Conservation (phyloP, 2,329 filamentous ascomycete genomes). For the Trichoderma arundinaceum region DNA sequence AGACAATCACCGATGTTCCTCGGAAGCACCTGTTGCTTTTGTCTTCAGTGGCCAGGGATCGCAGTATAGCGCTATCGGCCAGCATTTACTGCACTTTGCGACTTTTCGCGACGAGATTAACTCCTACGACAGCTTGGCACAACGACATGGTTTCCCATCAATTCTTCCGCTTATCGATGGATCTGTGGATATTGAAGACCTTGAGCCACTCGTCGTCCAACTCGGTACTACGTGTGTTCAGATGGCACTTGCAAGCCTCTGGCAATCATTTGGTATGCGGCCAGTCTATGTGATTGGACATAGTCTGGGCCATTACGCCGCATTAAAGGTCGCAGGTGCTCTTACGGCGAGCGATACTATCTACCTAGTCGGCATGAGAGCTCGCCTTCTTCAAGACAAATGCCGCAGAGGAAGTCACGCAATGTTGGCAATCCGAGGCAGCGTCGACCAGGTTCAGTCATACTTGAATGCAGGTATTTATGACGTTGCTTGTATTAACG, state of each 20-base stretch:
- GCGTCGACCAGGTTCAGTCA: slow-evolving; percentile 41
- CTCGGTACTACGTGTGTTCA: slow-evolving; percentile 61
- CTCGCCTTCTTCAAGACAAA: slow-evolving; percentile 66
- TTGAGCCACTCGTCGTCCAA: slow-evolving; percentile 44
- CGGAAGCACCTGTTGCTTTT: slow-evolving; percentile 47
- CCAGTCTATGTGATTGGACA: slow-evolving; percentile 65
- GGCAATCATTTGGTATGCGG: slow-evolving; percentile 57
- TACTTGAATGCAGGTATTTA: slow-evolving; percentile 46
- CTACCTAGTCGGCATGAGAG: slow-evolving; percentile 70
- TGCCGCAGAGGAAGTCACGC: slow-evolving; percentile 73
- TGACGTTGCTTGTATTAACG: slow-evolving; percentile 75
- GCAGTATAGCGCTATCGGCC: slow-evolving; percentile 58
- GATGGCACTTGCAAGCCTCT: slow-evolving; percentile 62
- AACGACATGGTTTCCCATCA: slow-evolving; percentile 60
- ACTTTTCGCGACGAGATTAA: slow-evolving; percentile 60
- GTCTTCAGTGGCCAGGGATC: slow-evolving; percentile 52
- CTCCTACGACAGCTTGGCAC: slow-evolving; percentile 61
- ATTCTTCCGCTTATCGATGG: slow-evolving; percentile 57
- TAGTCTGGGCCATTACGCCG: slow-evolving; percentile 49
- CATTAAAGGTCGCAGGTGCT: slow-evolving; percentile 72
- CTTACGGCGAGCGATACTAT: slow-evolving; percentile 74
- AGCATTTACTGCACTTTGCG: slow-evolving; percentile 55
- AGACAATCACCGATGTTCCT: slow-evolving; percentile 37
- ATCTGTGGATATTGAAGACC: slow-evolving; percentile 38
- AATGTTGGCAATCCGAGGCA: slow-evolving; percentile 58